A percentile compares a stretch with the other conserved stretches of the same genome.
These are phyloP conservation scores for Halophytophthora batemanensis DNA, from an alignment of 352 stramenopile genomes.

Conservation along the genomic window DNA sequence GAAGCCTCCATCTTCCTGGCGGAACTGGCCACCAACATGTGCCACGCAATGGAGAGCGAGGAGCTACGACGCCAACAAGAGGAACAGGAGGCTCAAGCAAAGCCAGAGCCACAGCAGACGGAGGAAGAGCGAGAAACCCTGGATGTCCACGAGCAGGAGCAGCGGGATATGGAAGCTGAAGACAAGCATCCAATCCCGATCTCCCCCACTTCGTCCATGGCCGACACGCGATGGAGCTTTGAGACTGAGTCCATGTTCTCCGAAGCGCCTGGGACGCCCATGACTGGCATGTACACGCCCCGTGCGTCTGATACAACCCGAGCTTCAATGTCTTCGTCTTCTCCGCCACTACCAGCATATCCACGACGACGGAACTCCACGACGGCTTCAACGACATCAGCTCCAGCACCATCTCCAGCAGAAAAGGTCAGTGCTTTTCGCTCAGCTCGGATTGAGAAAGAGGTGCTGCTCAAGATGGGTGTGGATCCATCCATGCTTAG, in stretches of 20 bases:
- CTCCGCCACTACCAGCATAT: slow-evolving; percentile 9
- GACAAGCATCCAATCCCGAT: slow-evolving; percentile 24
- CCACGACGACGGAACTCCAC: neutral
- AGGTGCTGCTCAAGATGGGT: slow-evolving; percentile 70
- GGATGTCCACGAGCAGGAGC: slow-evolving; percentile 18
- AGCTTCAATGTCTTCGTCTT: slow-evolving; percentile 9
- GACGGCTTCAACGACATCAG: slow-evolving; percentile 10
- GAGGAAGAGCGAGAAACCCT: slow-evolving; percentile 6
- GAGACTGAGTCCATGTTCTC: slow-evolving; percentile 55
- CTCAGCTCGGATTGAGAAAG: slow-evolving; percentile 71
- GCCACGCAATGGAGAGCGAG: slow-evolving; percentile 65
- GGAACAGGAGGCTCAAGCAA: slow-evolving; percentile 7
- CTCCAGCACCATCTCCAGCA: slow-evolving; percentile 9
- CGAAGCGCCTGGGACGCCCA: slow-evolving; percentile 28
- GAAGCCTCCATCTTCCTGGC: slow-evolving; percentile 76
- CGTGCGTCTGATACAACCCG: slow-evolving; percentile 6
- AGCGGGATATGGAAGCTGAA: slow-evolving; percentile 7
- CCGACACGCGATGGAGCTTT: slow-evolving; percentile 46
- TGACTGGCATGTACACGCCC: slow-evolving; percentile 17
- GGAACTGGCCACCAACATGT: slow-evolving; percentile 70
- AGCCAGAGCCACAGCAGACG: slow-evolving; percentile 7
- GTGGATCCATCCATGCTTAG: slow-evolving; percentile 68
- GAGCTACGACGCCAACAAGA: slow-evolving; percentile 26
- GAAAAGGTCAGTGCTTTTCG: slow-evolving; percentile 37
- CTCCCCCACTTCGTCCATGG: slow-evolving; percentile 40